Base-by-base conservation (phyloP, 345 rosid genomes). In the Pistacia atlantica region DNA sequence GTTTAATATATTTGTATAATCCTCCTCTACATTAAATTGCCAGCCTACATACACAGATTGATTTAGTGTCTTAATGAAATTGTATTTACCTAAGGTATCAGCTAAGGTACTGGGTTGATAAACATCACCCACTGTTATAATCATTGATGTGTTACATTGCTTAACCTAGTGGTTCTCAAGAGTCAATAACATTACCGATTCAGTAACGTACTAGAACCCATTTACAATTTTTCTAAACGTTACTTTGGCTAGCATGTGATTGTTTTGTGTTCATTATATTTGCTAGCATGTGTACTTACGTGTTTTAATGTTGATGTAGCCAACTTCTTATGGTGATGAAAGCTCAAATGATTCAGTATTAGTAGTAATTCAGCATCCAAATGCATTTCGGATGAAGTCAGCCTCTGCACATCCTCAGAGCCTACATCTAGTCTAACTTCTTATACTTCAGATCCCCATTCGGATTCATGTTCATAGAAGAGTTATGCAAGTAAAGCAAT, bases 321-420 rank as follows among this genome's bases (percentile, higher is more conserved):
- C 97, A 42, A 81, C 86, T 60, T 86, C 87, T 56, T 75, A 80
- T 60, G 80, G 72, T 48, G 75, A 88, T 42, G 77, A 67, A 76
- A 83, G 81, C 73, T 77, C 80, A 11, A 84, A 73, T 74, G 95
- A 89, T 74, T 77, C 90, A 46, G 79, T 90, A 72, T 75, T 92
- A n/a, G 95, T 91, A 35, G 83, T 93, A 56, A 85, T 91, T 79
- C 91, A 93, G 89, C 93, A 93, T 76, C 98, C 98, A 5, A 77
- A 82, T 72, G 72, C 83, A 45, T 77, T 71, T 17, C 74, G 77
- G 74, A 71, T 73, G 75, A 82, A 65, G 52, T n/a, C 76, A 55
- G 22, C 62, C 46, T 0, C n/a, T 4, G 2, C 63, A 11, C 65
- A 74, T 4, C 76, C 76, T 62, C 57, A 54, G 1, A 42, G 69